Base-by-base conservation (phyloP, 2,329 filamentous ascomycete species). In the Fusarium sp. region DNA sequence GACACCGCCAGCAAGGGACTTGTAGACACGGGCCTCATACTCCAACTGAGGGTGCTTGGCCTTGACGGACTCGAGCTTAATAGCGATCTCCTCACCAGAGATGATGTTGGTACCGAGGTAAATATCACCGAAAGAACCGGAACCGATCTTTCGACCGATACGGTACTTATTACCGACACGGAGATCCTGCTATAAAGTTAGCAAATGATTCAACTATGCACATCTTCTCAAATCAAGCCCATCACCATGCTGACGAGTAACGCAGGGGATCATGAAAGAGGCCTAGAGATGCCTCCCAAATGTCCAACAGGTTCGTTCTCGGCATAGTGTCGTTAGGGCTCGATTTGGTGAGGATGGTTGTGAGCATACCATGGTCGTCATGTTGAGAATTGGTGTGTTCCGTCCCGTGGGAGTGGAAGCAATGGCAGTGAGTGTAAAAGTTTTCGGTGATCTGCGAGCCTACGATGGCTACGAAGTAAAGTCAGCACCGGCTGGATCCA, bases 81-180 rank as follows among this genome's bases (percentile, higher is more conserved):
- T 99, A 80, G 96, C 96, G 76, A 99, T 98, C 84, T 99, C 96
- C 83, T 99, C 96, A 68, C 96, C 96, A 6, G 96, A 98, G 83
- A 98, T 98, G 84, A 99, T 98, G 87, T 99, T 98, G 81, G 96
- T 99, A 76, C 96, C 96, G 56, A 98, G 90, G 84, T 98, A 99
- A 80, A 99, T 98, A 77, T 98, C 96, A 85, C 96, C 96, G 81
- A 99, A 99, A 78, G 91, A 94, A 74, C 96, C 96, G 75, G 94
- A 97, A 76, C 96, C 96, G 78, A 99, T 99, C 89, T 99, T 99
- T 77, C 96, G 94, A 81, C 96, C 96, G 82, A 99, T 98, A 77
- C 96, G 94, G 90, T 99, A 99, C 81, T 99, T 98, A 83, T 98
- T 98, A 83, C 96, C 96, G 84, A 99, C 96, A 79, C 96, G 94